Evolutionary conservation across 768 basidiomycete genomes (phyloP), one percentile per base, ranked within the genome.

Genomic region (Mycena albidolilacea): DNA sequence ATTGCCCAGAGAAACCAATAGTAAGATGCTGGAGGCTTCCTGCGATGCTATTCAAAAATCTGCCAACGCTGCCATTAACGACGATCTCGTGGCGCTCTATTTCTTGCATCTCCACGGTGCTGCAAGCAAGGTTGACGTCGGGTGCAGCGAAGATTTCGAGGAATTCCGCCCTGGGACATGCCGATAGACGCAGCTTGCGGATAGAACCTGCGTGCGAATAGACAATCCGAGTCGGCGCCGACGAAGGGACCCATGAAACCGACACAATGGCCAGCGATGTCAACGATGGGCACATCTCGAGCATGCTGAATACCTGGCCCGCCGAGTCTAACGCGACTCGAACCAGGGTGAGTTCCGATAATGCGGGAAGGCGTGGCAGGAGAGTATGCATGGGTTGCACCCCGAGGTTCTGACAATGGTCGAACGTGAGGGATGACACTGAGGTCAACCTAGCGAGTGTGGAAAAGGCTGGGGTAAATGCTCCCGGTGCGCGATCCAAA

Each of bases 271-370:
- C 12, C 23, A 67, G 50, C 8, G 52, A 55, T 67, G 65, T 67
- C 43, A 67, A 23, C 43, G 44, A 41, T n/a, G 63, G 70, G 14
- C 50, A 60, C 37, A 65, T 23, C 43, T 50, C 62, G 41, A 71
- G 70, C 43, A 71, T 58, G 63, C 19, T 35, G 57, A 71, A 71
- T 11, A 64, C 54, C 23, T 71, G 62, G 19, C 2, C 55, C 15
- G 30, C 21, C 3, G 60, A 58, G 54, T 9, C 5, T n/a, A 65
- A 7, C 11, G 7, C 7, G 11, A 65, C 55, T 30, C 14, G 1
- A 3, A 41, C 5, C 2, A 71, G 35, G 17, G 35, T 21, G 35
- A 65, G 21, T 58, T 58, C 55, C 7, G 63, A 52, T 21, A 71
- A 50, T 12, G n/a, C n/a, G 11, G 63, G 38, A 10, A 50, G 44